Evolutionary conservation across 1,284 basidiomycete species (phyloP).

Genomic region (Rhodotorula mucilaginosa): DNA sequence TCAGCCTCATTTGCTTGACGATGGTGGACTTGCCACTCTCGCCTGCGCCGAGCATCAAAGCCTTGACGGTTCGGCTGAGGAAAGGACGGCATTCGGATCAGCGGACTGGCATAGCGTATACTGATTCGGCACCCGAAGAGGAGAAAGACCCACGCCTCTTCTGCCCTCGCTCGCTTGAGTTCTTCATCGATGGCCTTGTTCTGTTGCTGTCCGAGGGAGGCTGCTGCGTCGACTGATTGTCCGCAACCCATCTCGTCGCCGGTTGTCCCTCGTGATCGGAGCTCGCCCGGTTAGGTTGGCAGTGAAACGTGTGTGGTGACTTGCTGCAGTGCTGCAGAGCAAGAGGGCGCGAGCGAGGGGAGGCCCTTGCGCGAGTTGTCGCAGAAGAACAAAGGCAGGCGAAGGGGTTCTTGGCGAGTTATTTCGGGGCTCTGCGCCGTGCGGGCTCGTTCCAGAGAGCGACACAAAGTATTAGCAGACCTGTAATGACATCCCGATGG

Average conservation of each 20-base stretch:
- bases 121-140: neutral
- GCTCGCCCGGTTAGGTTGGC: no score
- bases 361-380: no score
- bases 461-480: neutral
- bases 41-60: conserved; percentile 42
- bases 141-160: conserved; percentile 6
- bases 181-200: conserved; percentile 17
- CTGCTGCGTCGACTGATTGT: conserved; percentile 13
- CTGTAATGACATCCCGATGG: no score
- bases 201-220: neutral
- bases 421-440: neutral
- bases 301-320: no score
- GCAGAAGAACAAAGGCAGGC: conserved; percentile 1
- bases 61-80: conserved; percentile 24
- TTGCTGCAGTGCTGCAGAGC: no score
- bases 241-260: conserved; percentile 14
- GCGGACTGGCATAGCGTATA: neutral
- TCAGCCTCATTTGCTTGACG: conserved; percentile 27
- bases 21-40: conserved; percentile 47
- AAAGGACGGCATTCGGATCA: neutral
- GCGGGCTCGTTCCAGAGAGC: neutral
- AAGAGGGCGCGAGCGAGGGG: no score
- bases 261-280: no score
- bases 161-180: neutral
- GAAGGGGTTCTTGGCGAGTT: neutral